These are phyloP conservation scores for Sugiyamaella japonica DNA, from an alignment of 1,139 yeast genomes.

Conservation along the genomic window DNA sequence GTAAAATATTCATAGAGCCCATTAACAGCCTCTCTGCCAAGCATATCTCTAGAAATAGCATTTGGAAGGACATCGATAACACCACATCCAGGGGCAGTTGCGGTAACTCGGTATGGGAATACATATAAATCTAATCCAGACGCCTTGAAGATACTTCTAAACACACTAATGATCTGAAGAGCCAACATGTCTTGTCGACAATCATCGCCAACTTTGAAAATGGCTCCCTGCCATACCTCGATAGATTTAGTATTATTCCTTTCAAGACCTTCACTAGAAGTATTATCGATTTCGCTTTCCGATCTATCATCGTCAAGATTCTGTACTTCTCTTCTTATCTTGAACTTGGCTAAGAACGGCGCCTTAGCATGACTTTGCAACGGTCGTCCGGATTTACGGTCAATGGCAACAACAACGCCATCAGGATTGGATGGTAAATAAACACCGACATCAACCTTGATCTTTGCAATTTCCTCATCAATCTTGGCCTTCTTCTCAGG, in stretches of 20 bases:
- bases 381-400: conserved; percentile 92
- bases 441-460: conserved; percentile 77
- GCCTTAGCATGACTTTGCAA: conserved; percentile 98
- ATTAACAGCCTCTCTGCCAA: conserved; percentile 98
- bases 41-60: conserved; percentile 94
- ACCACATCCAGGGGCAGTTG: conserved; percentile 99
- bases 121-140: conserved; percentile 89
- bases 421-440: conserved; percentile 97
- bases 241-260: conserved; percentile 25
- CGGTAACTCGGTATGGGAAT: conserved; percentile 93
- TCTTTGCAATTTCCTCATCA: conserved; percentile 90
- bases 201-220: conserved; percentile 98
- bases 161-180: conserved; percentile 84
- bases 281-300: conserved; percentile 12
- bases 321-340: conserved; percentile 59
- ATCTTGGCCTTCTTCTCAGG: conserved; percentile 96
- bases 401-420: conserved; percentile 89
- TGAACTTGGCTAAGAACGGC: conserved; percentile 96
- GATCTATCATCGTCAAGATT: conserved; percentile 23
- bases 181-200: conserved; percentile 98
- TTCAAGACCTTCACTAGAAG: conserved; percentile 16
- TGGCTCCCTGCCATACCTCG: conserved; percentile 82
- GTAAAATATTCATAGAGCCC: conserved; percentile 92
- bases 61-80: conserved; percentile 97
- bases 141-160: conserved; percentile 84